These are phyloP conservation scores for Aspergillus cristatus DNA, from an alignment of 495 filamentous ascomycete species.

Conservation along the genomic window DNA sequence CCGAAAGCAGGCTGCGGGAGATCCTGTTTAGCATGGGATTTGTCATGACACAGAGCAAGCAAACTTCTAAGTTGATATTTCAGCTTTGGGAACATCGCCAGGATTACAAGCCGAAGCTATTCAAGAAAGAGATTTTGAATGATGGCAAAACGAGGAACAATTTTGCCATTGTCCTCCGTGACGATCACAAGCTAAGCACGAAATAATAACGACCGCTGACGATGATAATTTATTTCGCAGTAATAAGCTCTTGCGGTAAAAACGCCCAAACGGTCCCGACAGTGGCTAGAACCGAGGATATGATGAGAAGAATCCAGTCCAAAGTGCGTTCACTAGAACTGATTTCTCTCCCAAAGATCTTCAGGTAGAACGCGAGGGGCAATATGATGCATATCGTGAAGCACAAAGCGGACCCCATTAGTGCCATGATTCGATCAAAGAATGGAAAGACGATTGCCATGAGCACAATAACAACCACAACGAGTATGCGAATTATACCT, in stretches of 20 bases:
- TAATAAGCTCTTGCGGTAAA: constrained; percentile 57
- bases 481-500: constrained; percentile 49
- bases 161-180: constrained; percentile 64
- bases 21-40: constrained; percentile 80
- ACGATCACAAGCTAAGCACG: constrained; percentile 6
- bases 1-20: constrained; percentile 55
- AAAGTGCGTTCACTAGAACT: constrained; percentile 51
- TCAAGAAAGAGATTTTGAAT: constrained; percentile 65
- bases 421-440: constrained; percentile 91
- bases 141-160: constrained; percentile 74
- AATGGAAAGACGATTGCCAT: constrained; percentile 74
- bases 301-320: constrained; percentile 59
- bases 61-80: constrained; percentile 77
- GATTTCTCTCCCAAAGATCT: constrained; percentile 81
- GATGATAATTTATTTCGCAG: constrained; percentile 9
- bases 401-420: constrained; percentile 84
- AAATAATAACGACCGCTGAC: neutral
- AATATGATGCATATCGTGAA: constrained; percentile 92
- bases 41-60: constrained; percentile 51
- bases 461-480: constrained; percentile 50
- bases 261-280: constrained; percentile 84
- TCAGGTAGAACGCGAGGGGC: constrained; percentile 83
- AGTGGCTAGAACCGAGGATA: constrained; percentile 58
- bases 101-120: constrained; percentile 22
- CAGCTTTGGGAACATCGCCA: constrained; percentile 63